phyloP scores from a whole-genome alignment of 2,329 filamentous ascomycete genomes.

The Hymenoscyphus occultus region DNA sequence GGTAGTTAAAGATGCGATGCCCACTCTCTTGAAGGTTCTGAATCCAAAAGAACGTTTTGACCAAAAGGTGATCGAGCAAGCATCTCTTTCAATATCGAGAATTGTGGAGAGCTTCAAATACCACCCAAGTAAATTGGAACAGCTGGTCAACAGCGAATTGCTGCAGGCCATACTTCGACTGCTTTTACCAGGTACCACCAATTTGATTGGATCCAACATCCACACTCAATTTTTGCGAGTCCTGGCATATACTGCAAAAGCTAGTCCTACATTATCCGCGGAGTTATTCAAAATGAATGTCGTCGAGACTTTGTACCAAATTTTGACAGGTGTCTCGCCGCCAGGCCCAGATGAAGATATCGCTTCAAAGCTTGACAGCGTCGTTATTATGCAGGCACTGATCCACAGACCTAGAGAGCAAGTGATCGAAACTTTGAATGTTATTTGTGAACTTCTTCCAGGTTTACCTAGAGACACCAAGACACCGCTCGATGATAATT shows the following conservation, averaged over 20 bases:
- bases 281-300: conserved; percentile 95
- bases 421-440: conserved; percentile 94
- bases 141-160: conserved; percentile 84
- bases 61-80: conserved; percentile 95
- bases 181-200: conserved; percentile 89
- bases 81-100: conserved; percentile 88
- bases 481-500: conserved; percentile 44
- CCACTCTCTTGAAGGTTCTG: conserved; percentile 84
- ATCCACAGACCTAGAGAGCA: conserved; percentile 95
- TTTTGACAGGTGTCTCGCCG: conserved; percentile 91
- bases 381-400: conserved; percentile 97
- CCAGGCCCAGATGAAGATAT: conserved; percentile 75
- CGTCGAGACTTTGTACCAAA: conserved; percentile 96
- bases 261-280: conserved; percentile 81
- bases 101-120: conserved; percentile 97
- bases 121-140: conserved; percentile 82
- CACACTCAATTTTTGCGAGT: conserved; percentile 96
- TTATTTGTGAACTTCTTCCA: conserved; percentile 91
- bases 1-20: conserved; percentile 94
- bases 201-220: conserved; percentile 88
- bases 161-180: conserved; percentile 82
- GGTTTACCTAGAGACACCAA: conserved; percentile 59
- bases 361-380: conserved; percentile 86
- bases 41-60: conserved; percentile 67
- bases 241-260: conserved; percentile 82